Evolutionary conservation across 2,329 filamentous ascomycete genomes (phyloP), one percentile per base, ranked within the genome.

Genomic region (Paecilomyces fulvus): DNA sequence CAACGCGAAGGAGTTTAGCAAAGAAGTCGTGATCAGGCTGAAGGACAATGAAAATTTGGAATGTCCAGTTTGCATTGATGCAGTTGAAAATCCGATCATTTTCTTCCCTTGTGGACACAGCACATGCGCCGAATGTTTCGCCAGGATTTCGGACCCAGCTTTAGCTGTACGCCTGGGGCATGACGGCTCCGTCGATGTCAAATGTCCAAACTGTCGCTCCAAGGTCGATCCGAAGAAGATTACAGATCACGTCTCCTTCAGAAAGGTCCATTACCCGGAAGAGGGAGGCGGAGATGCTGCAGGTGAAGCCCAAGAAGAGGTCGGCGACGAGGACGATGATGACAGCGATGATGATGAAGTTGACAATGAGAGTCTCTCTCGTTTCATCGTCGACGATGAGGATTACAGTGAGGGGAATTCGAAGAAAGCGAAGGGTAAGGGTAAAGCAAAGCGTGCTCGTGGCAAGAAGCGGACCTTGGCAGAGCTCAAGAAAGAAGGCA

Each of bases 101-200:
- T 87, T 92, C 69, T 79, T 90, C 53, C 90, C 90, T 1, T 96
- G 91, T 65, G 91, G 91, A 1, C 91, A 96, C 66, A 83, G 86
- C 58, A 84, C 85, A 23, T 96, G 91, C 70, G 76, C 80, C 0
- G 87, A 91, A 60, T 96, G 91, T 67, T 85, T 94, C 59, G 80
- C 83, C 5, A 83, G 81, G 55, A 80, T 95, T 51, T 79, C 80
- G 0, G 88, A 90, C 59, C 83, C 85, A 3, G 73, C 79, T 1
- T 75, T 78, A 55, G 77, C 76, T 14, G 74, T 87, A 48, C 80
- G 76, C 28, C 78, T 83, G 56, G 88, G 85, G 4, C 77, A 84
- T 31, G 86, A 88, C 52, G 74, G 69, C 5, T 63, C 59, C 23
- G 70, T 69, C 49, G 75, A 76, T 56, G 77, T 83, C 37, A 87